Conservation (phyloP, 495 filamentous ascomycete genomes). For the Aspergillus saccharolyticus region DNA sequence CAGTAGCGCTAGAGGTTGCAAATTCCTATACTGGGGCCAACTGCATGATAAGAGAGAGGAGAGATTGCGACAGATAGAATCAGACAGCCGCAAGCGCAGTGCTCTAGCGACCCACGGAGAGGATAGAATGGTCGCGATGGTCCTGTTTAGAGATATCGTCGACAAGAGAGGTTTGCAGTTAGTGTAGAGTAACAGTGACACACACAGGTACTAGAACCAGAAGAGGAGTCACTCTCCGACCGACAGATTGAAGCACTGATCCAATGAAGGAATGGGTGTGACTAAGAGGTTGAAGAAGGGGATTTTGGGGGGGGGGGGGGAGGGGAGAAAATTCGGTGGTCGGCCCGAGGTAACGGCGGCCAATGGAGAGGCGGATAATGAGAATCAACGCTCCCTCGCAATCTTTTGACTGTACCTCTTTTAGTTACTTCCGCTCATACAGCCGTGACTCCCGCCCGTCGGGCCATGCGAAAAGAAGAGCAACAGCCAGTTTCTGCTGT, state of each 20-base stretch:
- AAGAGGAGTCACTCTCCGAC: neutral
- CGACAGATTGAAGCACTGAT: neutral
- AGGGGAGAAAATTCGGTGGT: conserved; percentile 24
- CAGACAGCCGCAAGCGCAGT: too few relatives aligned
- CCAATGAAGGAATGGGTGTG: neutral
- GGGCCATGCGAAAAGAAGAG: neutral
- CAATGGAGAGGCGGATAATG: conserved; percentile 30
- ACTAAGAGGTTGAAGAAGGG: conserved; percentile 7
- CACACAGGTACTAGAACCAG: neutral
- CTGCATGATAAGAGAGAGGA: conserved; percentile 3
- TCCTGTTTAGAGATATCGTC: neutral
- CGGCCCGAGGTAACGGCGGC: conserved; percentile 20
- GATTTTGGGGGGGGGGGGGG: neutral
- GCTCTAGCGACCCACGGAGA: too few relatives aligned
- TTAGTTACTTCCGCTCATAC: conserved; percentile 5
- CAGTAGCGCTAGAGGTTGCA: neutral
- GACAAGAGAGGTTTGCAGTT: neutral
- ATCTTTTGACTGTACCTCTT: neutral
- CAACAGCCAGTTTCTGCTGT: neutral
- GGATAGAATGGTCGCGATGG: too few relatives aligned
- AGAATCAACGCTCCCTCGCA: conserved; percentile 16
- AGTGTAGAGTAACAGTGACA: neutral
- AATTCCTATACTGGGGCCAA: conserved; percentile 3
- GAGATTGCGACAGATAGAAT: neutral
- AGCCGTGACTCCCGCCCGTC: conserved; percentile 3